Conservation (phyloP, 75 land plant genomes). For the Picea sitchensis region DNA sequence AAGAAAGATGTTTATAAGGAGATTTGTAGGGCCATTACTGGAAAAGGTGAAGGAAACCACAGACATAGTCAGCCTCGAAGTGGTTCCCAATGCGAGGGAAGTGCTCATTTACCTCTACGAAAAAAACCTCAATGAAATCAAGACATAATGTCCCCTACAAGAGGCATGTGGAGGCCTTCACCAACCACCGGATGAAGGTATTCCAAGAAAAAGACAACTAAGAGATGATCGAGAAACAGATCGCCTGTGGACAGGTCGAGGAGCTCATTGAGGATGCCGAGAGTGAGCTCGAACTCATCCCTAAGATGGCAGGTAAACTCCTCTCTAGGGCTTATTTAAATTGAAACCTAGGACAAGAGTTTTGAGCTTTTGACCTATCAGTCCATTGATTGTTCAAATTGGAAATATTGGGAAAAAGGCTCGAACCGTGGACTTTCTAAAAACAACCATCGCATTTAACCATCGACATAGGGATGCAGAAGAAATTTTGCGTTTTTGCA, state of each 20-base stretch:
- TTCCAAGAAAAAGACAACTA: slow-evolving; percentile 52
- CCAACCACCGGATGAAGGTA: slow-evolving; percentile 58
- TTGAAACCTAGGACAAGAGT: too few relatives aligned
- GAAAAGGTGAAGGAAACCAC: slow-evolving; percentile 87
- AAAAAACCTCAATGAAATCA: slow-evolving; percentile 70
- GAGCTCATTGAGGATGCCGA: slow-evolving; percentile 89
- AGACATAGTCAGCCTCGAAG: slow-evolving; percentile 82
- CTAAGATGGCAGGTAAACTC: slow-evolving; percentile 57
- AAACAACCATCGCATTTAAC: too few relatives aligned
- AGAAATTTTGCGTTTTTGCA: too few relatives aligned
- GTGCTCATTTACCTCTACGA: slow-evolving; percentile 74
- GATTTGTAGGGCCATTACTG: slow-evolving; percentile 40
- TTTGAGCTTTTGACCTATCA: too few relatives aligned
- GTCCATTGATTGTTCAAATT: too few relatives aligned
- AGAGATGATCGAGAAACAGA: slow-evolving; percentile 66
- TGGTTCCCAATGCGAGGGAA: slow-evolving; percentile 93
- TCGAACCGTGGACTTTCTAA: too few relatives aligned
- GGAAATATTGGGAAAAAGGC: too few relatives aligned
- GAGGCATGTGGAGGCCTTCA: slow-evolving; percentile 84
- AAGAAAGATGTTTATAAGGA: slow-evolving; percentile 7
- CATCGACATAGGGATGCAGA: too few relatives aligned
- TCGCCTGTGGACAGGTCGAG: slow-evolving; percentile 87
- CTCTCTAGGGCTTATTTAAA: too few relatives aligned
- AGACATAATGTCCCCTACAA: slow-evolving; percentile 72
- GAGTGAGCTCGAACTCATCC: slow-evolving; percentile 82